Evolutionary conservation across 257 asterid species (phyloP), one percentile per base, ranked within the genome.

Genomic region (Osmanthus fragrans): DNA sequence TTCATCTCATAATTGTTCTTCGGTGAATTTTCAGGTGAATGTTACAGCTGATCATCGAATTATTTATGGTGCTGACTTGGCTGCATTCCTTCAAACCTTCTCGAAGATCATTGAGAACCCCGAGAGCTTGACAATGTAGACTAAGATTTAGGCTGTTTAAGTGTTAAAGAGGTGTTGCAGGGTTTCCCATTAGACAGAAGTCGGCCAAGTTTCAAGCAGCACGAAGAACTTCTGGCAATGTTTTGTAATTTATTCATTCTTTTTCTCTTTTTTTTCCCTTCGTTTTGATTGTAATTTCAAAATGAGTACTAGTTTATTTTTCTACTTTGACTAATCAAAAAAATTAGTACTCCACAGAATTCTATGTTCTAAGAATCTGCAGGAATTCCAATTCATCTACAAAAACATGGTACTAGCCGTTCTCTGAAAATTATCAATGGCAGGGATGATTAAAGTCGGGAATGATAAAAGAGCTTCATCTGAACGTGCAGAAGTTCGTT

Each of bases 31-130:
- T 64, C 90, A 91, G 97, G 97, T 92, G 81, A 91, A 89, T 68
- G 90, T 89, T 36, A 93, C 98, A 1, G 97, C 97, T 15, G 98
- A 93, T 81, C 98, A 93, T 78, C 83, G 97, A 64, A 86, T 89
- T 76, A 82, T 93, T 27, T 93, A 93, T 78, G 98, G 97, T 4
- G 96, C 97, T 42, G 98, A 93, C 75, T 83, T 93, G 84, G 97
- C 97, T 54, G 93, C 90, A 1, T 93, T 93, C 88, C 92, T 93
- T 27, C 91, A 89, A 67, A 89, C 97, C 18, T 91, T 92, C 66
- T 56, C 95, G 49, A 91, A 85, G 90, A 91, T 92, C 39, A 63
- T 91, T 66, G 89, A 91, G 86, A 87, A 87, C 76, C 97, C 97
- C 2, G 95, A 92, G 69, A 86, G 88, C 87, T 85, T 92, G 89